Percentiles rank a stretch among this genome's conserved stretches.
Conservation (phyloP, 2,329 filamentous ascomycete genomes). For the Aspergillus pseudoterreus region DNA sequence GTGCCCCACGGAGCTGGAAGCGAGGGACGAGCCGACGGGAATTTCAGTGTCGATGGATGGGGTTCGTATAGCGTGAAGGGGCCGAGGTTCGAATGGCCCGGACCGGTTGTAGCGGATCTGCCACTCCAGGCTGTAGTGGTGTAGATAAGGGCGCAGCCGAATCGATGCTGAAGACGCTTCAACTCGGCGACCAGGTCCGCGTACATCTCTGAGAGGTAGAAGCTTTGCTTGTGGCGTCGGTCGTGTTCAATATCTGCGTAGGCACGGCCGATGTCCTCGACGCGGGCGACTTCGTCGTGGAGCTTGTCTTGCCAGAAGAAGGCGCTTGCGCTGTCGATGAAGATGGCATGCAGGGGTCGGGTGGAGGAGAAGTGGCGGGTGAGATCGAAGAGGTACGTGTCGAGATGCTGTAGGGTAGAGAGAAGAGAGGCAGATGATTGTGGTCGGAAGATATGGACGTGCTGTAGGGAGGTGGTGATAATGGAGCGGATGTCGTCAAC, state of each 20-base stretch:
- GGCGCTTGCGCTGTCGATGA: slow-evolving; percentile 53
- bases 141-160: slow-evolving; percentile 39
- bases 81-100: slow-evolving; percentile 8
- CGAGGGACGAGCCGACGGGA: slow-evolving; percentile 29
- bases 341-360: slow-evolving; percentile 47
- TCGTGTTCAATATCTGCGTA: slow-evolving; percentile 25
- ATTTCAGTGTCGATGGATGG: slow-evolving; percentile 7
- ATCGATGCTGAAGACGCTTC: slow-evolving; percentile 33
- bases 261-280: slow-evolving; percentile 33
- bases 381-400: slow-evolving; percentile 48
- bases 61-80: slow-evolving; percentile 16
- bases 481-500: slow-evolving; percentile 20
- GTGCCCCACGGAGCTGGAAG: slow-evolving; percentile 38
- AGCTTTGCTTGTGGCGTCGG: slow-evolving; percentile 24
- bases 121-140: slow-evolving; percentile 28
- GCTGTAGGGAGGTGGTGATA: slow-evolving; percentile 43
- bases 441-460: slow-evolving; percentile 58
- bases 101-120: slow-evolving; percentile 6
- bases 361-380: slow-evolving; percentile 44
- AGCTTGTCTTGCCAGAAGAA: slow-evolving; percentile 54
- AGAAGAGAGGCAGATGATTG: slow-evolving; percentile 50
- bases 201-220: slow-evolving; percentile 30
- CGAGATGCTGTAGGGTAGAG: slow-evolving; percentile 46
- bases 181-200: slow-evolving; percentile 26
- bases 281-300: slow-evolving; percentile 41